Conservation (phyloP, 1,284 basidiomycete genomes). For the Fomitiporia mediterranea region DNA sequence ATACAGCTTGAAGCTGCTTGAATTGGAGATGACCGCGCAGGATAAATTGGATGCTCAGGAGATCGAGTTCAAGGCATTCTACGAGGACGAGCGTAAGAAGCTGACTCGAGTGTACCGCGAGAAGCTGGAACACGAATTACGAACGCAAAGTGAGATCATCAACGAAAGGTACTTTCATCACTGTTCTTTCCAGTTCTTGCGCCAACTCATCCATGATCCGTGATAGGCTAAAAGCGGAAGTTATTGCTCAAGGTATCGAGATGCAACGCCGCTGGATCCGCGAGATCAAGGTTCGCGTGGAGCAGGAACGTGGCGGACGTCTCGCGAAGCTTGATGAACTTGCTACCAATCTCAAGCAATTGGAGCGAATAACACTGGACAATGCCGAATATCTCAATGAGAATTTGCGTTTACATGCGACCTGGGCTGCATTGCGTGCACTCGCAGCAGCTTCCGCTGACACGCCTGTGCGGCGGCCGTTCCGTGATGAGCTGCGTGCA, state of each 20-base stretch:
- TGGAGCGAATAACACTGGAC: slow-evolving; percentile 88
- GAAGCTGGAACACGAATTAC: slow-evolving; percentile 84
- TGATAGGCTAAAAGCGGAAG: slow-evolving; percentile 84
- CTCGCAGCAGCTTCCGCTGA: slow-evolving; percentile 51
- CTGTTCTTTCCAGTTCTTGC: slow-evolving; percentile 6
- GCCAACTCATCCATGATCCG: no score
- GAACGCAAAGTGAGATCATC: slow-evolving; percentile 88
- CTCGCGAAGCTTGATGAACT: slow-evolving; percentile 94
- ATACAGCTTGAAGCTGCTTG: slow-evolving; percentile 80
- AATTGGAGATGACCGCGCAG: slow-evolving; percentile 79
- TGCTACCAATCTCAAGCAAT: slow-evolving; percentile 82
- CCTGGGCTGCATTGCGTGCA: slow-evolving; percentile 74
- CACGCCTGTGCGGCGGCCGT: slow-evolving; percentile 64
- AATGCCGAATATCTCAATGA: slow-evolving; percentile 88
- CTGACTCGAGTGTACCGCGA: slow-evolving; percentile 79
- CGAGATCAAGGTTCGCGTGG: slow-evolving; percentile 93
- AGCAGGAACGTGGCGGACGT: slow-evolving; percentile 94
- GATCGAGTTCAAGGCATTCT: slow-evolving; percentile 79
- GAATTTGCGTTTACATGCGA: slow-evolving; percentile 80
- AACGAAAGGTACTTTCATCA: slow-evolving; percentile 68
- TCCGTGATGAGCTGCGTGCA: slow-evolving; percentile 86
- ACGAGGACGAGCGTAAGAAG: slow-evolving; percentile 75
- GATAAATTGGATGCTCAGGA: slow-evolving; percentile 85
- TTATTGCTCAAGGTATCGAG: slow-evolving; percentile 95
- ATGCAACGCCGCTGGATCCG: slow-evolving; percentile 95